phyloP scores from a whole-genome alignment of 306 rosid species.

The Benincasa hispida region DNA sequence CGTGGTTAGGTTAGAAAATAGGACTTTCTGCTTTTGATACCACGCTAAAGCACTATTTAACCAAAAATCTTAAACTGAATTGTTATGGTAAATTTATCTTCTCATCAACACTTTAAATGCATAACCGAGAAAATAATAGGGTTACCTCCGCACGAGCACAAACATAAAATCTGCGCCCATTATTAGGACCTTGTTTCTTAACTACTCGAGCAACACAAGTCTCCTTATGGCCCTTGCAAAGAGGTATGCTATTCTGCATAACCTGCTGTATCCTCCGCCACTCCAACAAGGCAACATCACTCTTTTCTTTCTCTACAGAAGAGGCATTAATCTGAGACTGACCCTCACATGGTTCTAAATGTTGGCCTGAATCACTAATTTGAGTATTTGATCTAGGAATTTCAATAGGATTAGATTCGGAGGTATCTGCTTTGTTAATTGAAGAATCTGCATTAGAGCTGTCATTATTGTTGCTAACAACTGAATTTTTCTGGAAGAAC shows the following conservation, averaged over 20 bases:
- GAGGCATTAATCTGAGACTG: slow-evolving; percentile 20
- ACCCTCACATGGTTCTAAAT: slow-evolving; percentile 23
- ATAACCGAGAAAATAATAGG: not conserved
- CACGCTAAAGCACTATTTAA: too few species aligned
- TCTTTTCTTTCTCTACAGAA: slow-evolving; percentile 37
- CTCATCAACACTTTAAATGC: not conserved
- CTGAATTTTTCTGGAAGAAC: slow-evolving; percentile 48
- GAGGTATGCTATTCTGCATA: slow-evolving; percentile 88
- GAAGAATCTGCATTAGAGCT: slow-evolving; percentile 16
- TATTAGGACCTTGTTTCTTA: slow-evolving; percentile 75
- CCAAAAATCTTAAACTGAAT: too few species aligned
- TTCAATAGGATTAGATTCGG: slow-evolving; percentile 29
- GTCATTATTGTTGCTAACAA: slow-evolving; percentile 15
- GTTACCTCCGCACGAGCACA: slow-evolving; percentile 78
- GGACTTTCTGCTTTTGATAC: not conserved
- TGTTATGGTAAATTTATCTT: too few species aligned
- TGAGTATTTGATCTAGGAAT: slow-evolving; percentile 21
- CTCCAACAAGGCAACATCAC: slow-evolving; percentile 48
- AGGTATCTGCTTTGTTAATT: slow-evolving; percentile 17
- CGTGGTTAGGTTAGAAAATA: too few species aligned
- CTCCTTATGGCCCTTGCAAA: slow-evolving; percentile 81
- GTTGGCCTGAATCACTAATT: slow-evolving; percentile 18
- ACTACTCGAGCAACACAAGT: slow-evolving; percentile 76
- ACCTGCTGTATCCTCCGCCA: slow-evolving; percentile 84
- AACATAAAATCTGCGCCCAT: slow-evolving; percentile 74